phyloP scores from a whole-genome alignment of 352 stramenopile species.

The Globisporangium ultimum region DNA sequence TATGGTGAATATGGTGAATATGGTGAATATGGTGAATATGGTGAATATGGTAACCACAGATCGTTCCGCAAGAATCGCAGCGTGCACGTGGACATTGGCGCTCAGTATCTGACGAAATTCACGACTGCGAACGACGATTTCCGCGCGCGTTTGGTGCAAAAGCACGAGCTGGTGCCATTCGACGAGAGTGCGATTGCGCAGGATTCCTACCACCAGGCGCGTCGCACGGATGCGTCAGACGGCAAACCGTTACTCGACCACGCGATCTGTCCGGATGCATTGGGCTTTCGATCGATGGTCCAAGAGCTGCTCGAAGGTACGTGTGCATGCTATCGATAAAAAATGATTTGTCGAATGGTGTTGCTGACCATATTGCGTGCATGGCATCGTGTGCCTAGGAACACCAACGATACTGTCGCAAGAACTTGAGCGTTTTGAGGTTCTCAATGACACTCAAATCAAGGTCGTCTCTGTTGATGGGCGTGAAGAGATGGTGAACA shows the following conservation, averaged over 20 bases:
- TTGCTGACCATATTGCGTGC: background rate
- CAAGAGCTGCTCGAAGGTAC: conserved; percentile 42
- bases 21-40: background rate
- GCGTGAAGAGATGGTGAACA: conserved; percentile 49
- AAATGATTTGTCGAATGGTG: background rate
- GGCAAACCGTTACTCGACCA: conserved; percentile 28
- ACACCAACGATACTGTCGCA: conserved; percentile 35
- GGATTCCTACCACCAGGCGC: conserved; percentile 32
- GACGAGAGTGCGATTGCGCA: conserved; percentile 45
- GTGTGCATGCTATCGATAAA: background rate
- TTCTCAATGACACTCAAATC: conserved; percentile 46
- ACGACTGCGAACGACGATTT: conserved; percentile 49
- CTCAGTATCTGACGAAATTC: conserved; percentile 64
- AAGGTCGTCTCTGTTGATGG: conserved; percentile 38
- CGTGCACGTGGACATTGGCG: conserved; percentile 63
- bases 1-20: background rate
- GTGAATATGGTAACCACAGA: conserved; percentile 9
- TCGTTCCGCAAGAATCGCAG: conserved; percentile 56
- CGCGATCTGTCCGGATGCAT: conserved; percentile 29
- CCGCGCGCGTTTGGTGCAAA: conserved; percentile 28
- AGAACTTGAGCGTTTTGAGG: conserved; percentile 48
- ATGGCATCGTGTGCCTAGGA: conserved; percentile 16
- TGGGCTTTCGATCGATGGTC: conserved; percentile 57
- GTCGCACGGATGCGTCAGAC: background rate
- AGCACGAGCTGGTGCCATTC: conserved; percentile 36